These are phyloP conservation scores for Triticum timopheevii DNA, from an alignment of 176 grass and related monocot species.

Conservation along the genomic window DNA sequence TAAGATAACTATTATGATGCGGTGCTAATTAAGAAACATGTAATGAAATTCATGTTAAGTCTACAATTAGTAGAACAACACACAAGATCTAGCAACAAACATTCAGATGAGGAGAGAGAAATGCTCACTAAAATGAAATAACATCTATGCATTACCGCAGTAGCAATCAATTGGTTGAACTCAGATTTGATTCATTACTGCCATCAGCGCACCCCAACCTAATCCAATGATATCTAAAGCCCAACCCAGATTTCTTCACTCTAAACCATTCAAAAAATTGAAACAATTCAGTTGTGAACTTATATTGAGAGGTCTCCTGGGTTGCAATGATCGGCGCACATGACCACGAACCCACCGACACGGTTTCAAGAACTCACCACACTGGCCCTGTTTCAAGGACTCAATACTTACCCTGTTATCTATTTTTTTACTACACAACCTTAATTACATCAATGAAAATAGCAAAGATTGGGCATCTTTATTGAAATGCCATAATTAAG, in stretches of 20 bases:
- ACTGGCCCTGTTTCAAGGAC: no score
- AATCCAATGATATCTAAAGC: neutral
- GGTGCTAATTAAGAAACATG: neutral
- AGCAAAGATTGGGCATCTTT: neutral
- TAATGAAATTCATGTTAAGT: constrained; percentile 7
- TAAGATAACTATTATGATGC: neutral
- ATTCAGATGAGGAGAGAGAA: constrained; percentile 6
- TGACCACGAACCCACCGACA: neutral
- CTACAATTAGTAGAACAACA: neutral
- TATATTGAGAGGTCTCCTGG: neutral
- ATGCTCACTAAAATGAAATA: neutral
- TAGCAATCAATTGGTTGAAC: neutral
- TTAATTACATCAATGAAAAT: constrained; percentile 17
- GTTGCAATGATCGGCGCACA: neutral
- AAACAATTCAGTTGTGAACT: neutral
- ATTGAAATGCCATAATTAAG: neutral
- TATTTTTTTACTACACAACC: neutral
- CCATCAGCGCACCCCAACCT: neutral
- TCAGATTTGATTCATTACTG: neutral
- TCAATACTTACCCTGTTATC: no score
- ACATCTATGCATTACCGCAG: neutral
- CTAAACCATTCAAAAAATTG: neutral
- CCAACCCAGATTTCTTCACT: neutral
- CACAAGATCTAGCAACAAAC: constrained; percentile 17
- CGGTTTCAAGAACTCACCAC: neutral